Percentiles rank a stretch among this genome's conserved stretches.
Conservation (phyloP, 2,329 filamentous ascomycete species). For the Colletotrichum godetiae region DNA sequence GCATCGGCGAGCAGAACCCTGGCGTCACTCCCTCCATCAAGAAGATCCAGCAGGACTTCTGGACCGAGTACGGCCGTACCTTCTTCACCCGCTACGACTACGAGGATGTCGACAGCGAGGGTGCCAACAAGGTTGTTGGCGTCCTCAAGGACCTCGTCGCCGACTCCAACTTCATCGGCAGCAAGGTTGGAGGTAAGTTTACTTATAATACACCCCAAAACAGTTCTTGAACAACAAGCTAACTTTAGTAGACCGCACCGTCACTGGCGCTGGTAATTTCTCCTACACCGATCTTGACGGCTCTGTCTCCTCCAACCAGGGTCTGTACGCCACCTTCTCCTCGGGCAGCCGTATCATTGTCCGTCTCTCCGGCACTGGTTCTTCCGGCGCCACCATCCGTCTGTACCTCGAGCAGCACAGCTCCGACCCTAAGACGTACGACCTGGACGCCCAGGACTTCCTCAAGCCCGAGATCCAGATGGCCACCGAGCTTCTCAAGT, state of each 20-base stretch:
- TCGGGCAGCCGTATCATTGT: conserved; percentile 96
- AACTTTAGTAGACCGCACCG: conserved; percentile 73
- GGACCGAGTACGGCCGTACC: conserved; percentile 93
- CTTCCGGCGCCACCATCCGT: conserved; percentile 94
- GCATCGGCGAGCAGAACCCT: conserved; percentile 84
- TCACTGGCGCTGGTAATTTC: conserved; percentile 93
- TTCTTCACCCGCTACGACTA: conserved; percentile 99
- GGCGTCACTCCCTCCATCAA: conserved; percentile 89
- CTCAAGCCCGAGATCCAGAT: conserved; percentile 89
- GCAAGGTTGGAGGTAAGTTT: conserved; percentile 75
- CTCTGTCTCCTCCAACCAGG: conserved; percentile 94
- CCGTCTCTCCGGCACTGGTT: conserved; percentile 93
- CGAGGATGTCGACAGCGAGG: conserved; percentile 91
- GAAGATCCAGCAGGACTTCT: conserved; percentile 97
- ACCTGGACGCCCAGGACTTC: conserved; percentile 90
- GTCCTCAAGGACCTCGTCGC: conserved; percentile 84
- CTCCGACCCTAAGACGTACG: conserved; percentile 81
- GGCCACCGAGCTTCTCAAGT: conserved; percentile 86
- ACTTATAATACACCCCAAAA: neutral
- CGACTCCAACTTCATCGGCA: conserved; percentile 81
- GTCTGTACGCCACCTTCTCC: conserved; percentile 93
- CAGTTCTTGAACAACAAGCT: conserved; percentile 30
- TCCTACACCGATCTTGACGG: conserved; percentile 99
- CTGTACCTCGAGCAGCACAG: conserved; percentile 98
- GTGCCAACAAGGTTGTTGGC: conserved; percentile 89